A percentile compares a stretch with the other conserved stretches of the same genome.
Conservation (phyloP, 2,329 filamentous ascomycete species). For the Seiridium cupressi region DNA sequence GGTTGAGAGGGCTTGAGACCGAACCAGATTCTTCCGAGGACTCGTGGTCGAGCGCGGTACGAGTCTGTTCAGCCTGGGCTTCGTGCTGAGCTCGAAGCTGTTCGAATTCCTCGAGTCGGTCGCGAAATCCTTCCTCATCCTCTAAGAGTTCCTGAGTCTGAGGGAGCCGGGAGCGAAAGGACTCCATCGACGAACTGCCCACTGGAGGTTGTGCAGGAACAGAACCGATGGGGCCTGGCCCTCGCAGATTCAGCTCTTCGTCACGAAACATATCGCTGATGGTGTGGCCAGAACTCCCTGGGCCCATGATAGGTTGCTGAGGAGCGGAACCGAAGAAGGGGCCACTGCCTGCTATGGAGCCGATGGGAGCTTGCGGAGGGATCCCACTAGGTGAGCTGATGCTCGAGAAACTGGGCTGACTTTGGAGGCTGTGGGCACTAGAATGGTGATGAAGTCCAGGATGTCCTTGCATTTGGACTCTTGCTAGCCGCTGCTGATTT, state of each 20-base stretch:
- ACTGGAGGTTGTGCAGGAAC: conserved; percentile 36
- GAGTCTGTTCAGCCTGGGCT: conserved; percentile 38
- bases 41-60: conserved; percentile 16
- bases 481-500: conserved; percentile 76
- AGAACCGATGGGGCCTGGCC: conserved; percentile 26
- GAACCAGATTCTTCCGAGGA: conserved; percentile 13
- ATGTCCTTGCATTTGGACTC: conserved; percentile 65
- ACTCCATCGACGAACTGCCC: conserved; percentile 33
- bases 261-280: conserved; percentile 56
- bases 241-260: conserved; percentile 62
- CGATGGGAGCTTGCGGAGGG: conserved; percentile 51
- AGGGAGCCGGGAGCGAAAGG: conserved; percentile 47
- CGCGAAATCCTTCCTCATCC: conserved; percentile 60
- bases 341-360: conserved; percentile 57
- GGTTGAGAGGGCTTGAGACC: conserved; percentile 12
- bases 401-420: conserved; percentile 93
- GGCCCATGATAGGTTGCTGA: conserved; percentile 36
- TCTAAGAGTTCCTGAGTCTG: conserved; percentile 47
- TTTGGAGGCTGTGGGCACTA: conserved; percentile 92
- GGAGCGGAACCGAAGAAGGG: conserved; percentile 68
- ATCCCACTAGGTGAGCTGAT: conserved; percentile 81
- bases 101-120: conserved; percentile 82
- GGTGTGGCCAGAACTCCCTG: conserved; percentile 34
- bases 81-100: conserved; percentile 74
- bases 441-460: conserved; percentile 81